Evolutionary conservation across 2,329 filamentous ascomycete genomes (phyloP).

Genomic region (Diaporthe sp.): DNA sequence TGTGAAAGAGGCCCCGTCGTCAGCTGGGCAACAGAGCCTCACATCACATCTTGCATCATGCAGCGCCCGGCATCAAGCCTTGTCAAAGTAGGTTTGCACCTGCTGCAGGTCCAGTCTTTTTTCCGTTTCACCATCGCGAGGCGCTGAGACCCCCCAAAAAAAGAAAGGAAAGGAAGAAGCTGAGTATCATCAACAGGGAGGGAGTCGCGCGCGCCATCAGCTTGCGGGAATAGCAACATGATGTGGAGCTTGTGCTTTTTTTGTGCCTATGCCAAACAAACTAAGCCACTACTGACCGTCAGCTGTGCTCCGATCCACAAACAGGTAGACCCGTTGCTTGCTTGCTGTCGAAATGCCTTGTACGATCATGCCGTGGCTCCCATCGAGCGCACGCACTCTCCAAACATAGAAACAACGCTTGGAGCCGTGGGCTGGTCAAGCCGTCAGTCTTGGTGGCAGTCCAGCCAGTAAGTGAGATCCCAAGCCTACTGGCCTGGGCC

Average conservation of each 20-base stretch:
- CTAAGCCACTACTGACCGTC: constrained; percentile 19
- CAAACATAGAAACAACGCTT: constrained; percentile 34
- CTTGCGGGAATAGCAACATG: constrained; percentile 20
- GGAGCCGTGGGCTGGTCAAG: constrained; percentile 9
- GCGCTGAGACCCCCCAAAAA: constrained; percentile 22
- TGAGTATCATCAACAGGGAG: constrained; percentile 10
- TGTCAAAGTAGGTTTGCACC: constrained; percentile 12
- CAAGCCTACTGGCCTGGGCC: constrained; percentile 31
- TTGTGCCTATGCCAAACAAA: constrained; percentile 24
- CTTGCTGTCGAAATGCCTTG: constrained; percentile 28
- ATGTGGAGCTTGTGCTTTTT: constrained; percentile 29
- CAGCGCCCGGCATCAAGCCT: constrained; percentile 24
- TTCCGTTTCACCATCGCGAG: constrained; percentile 35
- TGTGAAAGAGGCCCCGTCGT: constrained; percentile 18
- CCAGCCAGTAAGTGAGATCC: constrained; percentile 10
- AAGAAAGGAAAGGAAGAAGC: neutral
- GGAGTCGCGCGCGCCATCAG: constrained; percentile 10
- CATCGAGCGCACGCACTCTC: constrained; percentile 13
- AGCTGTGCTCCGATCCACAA: constrained; percentile 20
- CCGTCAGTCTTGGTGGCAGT: constrained; percentile 2
- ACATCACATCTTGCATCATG: constrained; percentile 29
- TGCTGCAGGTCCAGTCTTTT: constrained; percentile 35
- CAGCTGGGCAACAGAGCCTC: constrained; percentile 32
- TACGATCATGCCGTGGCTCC: constrained; percentile 4
- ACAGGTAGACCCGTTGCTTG: constrained; percentile 20